Evolutionary conservation across 345 rosid species (phyloP), one percentile per base, ranked within the genome.

Genomic region (Rhodomyrtus tomentosa): DNA sequence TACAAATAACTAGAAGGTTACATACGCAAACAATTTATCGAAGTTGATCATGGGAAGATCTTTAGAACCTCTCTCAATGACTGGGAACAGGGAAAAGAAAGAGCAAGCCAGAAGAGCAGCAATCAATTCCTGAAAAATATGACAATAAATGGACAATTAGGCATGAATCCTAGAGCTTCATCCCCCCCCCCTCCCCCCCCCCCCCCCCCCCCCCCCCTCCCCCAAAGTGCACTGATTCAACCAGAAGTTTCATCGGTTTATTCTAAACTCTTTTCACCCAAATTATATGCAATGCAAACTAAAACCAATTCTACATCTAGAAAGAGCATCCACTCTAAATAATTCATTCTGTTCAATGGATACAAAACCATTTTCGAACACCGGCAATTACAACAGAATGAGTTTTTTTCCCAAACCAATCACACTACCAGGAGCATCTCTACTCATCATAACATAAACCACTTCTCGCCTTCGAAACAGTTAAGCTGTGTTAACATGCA

Each of bases 11-110:
- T 32, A 86, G 89, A 82, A 87, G 90, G 80, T 85, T 76, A 94
- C 99, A 83, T 93, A 93, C 99, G 88, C 94, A 89, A 95, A 96
- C 87, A 96, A 88, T 81, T 87, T 50, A 92, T 95, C 98, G 85
- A 96, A 94, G 91, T 95, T 96, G 94, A 94, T 94, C 85, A 82
- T 84, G 55, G 94, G 98, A 89, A 94, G 99, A 86, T 88, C 79
- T 83, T 90, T 90, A 87, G 88, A 91, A 89, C 85, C 88, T 92
- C 98, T 91, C 85, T 85, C 87, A 83, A 85, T 82, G 87, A 86
- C 88, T 5, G 97, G 98, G 90, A 96, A 94, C 94, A 95, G 90
- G 90, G 95, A 93, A 88, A 94, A 95, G 88, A 96, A 93, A 83
- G 95, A 91, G 84, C 96, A 93, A 13, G 95, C 95, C 84, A 95